A percentile compares a stretch with the other conserved stretches of the same genome.
Conservation (phyloP, 371 early-diverging fungal species). For the Cokeromyces recurvatus region DNA sequence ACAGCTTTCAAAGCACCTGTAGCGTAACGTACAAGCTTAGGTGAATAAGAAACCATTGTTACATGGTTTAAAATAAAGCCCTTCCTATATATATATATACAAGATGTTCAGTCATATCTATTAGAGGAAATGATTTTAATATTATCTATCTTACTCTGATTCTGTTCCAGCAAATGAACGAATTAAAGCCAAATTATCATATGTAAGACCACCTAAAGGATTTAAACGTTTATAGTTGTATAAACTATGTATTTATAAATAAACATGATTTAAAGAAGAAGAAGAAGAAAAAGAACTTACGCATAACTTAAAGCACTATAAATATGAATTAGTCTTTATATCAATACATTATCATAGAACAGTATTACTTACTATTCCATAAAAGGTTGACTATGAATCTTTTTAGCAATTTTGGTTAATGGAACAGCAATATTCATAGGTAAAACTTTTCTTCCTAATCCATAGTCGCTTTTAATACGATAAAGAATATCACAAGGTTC, state of each 20-base stretch:
- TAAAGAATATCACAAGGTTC: conserved; percentile 83
- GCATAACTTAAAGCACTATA: conserved; percentile 38
- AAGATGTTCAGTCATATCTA: conserved; percentile 58
- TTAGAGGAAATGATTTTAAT: conserved; percentile 26
- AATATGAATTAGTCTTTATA: background rate
- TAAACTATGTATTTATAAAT: conserved; percentile 53
- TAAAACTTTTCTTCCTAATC: conserved; percentile 70
- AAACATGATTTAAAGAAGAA: no score
- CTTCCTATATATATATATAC: conserved; percentile 56
- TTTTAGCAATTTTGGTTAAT: conserved; percentile 60
- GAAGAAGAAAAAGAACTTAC: no score
- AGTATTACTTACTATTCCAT: conserved; percentile 71
- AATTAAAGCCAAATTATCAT: conserved; percentile 73
- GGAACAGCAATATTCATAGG: conserved; percentile 82
- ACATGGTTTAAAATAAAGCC: conserved; percentile 83
- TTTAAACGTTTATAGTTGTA: conserved; percentile 80
- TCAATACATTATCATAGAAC: conserved; percentile 30
- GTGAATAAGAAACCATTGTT: conserved; percentile 79
- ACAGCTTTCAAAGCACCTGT: conserved; percentile 56
- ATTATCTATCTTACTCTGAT: conserved; percentile 62
- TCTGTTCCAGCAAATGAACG: conserved; percentile 71
- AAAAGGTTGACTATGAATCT: conserved; percentile 76
- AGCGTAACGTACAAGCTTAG: conserved; percentile 58
- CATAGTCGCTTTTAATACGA: conserved; percentile 67
- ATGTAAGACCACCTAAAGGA: conserved; percentile 44